Evolutionary conservation across 2,329 filamentous ascomycete genomes (phyloP).

Genomic region (Phyllachora maydis): DNA sequence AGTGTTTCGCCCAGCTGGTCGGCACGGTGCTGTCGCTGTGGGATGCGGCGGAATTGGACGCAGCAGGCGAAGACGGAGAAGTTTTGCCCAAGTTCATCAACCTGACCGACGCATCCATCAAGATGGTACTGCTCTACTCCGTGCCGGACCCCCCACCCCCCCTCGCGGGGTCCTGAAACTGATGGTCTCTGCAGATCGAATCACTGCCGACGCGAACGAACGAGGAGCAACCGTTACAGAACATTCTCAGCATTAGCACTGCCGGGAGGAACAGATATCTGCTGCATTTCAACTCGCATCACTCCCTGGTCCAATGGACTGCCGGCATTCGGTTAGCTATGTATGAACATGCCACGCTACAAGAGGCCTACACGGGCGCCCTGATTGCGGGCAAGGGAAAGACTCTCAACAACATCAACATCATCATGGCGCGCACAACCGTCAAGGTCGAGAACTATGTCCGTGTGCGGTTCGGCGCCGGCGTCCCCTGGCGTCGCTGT

Average conservation of each 20-base stretch:
- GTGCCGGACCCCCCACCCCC: background rate
- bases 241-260: constrained; percentile 88
- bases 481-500: constrained; percentile 87
- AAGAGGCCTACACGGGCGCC: constrained; percentile 92
- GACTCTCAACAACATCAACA: constrained; percentile 67
- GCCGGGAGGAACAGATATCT: constrained; percentile 90
- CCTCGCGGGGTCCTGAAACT: no score
- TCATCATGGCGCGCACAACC: constrained; percentile 65
- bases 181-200: constrained; percentile 42
- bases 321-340: constrained; percentile 83
- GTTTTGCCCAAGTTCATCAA: constrained; percentile 56
- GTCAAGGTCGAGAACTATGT: constrained; percentile 82
- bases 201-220: constrained; percentile 66
- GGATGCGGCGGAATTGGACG: constrained; percentile 85
- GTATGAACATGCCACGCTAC: constrained; percentile 80
- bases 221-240: constrained; percentile 66
- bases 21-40: constrained; percentile 88
- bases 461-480: constrained; percentile 82
- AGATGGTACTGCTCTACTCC: constrained; percentile 47
- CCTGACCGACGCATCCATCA: constrained; percentile 88
- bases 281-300: constrained; percentile 86
- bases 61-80: constrained; percentile 54
- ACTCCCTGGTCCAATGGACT: constrained; percentile 90
- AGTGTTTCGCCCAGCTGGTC: constrained; percentile 92
- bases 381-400: constrained; percentile 91